Percentiles rank a stretch among this genome's conserved stretches.
Evolutionary conservation across 2,329 filamentous ascomycete species (phyloP).

Genomic region (Byssothecium circinans): DNA sequence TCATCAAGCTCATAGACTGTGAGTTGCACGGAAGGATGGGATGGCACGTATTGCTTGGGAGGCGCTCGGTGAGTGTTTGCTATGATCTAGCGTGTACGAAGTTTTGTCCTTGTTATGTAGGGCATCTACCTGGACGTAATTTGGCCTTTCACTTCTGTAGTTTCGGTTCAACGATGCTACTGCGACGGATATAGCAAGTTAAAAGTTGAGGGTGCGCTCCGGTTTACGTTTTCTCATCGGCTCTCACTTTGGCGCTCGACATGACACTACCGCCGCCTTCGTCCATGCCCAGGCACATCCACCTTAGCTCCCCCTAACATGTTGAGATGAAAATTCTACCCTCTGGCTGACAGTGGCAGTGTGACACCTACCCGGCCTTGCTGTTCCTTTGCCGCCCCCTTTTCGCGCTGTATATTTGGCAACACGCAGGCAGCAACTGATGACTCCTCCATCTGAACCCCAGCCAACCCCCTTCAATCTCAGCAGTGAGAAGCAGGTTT

Average conservation of each 20-base stretch:
- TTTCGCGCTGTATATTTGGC: slow-evolving; percentile 1
- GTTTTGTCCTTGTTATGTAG: neutral
- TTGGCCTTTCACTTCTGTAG: neutral
- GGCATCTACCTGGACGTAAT: neutral
- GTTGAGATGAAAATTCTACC: too few relatives aligned
- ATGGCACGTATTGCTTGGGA: neutral
- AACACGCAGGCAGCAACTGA: neutral
- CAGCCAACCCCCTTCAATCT: neutral
- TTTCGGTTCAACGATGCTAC: too few relatives aligned
- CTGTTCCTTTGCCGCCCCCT: neutral
- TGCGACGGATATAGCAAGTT: neutral
- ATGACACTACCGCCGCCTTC: too few relatives aligned
- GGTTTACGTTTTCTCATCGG: neutral
- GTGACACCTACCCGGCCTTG: too few relatives aligned
- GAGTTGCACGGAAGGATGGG: neutral
- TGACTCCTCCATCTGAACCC: slow-evolving; percentile 4
- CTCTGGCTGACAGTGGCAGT: too few relatives aligned
- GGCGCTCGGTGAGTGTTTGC: neutral
- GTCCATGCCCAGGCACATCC: too few relatives aligned
- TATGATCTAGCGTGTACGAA: neutral
- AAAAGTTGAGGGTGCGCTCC: neutral
- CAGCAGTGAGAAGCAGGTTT: slow-evolving; percentile 13
- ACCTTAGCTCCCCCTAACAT: too few relatives aligned
- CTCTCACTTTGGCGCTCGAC: neutral
- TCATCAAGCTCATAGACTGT: neutral